Percentiles rank a stretch among this genome's conserved stretches.
These are phyloP conservation scores for Kondoa subrosea DNA, from an alignment of 768 basidiomycete species.

Conservation along the genomic window DNA sequence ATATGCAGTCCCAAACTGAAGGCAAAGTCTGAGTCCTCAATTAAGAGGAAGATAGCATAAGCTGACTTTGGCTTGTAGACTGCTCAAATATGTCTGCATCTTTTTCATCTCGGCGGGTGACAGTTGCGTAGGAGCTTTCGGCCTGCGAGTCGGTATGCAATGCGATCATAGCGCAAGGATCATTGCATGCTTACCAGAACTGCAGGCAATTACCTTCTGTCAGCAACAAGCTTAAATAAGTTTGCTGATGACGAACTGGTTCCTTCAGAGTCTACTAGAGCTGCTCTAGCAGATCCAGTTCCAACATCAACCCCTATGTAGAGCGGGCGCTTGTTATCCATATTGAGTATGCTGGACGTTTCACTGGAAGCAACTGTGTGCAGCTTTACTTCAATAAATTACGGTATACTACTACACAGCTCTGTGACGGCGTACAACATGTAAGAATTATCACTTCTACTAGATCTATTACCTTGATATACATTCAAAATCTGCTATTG, in stretches of 20 bases:
- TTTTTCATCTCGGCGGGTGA: constrained; percentile 61
- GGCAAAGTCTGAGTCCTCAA: background rate
- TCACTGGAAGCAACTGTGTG: too few relatives aligned
- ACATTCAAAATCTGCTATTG: too few relatives aligned
- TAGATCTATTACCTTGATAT: too few relatives aligned
- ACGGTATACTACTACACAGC: background rate
- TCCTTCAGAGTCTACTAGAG: constrained; percentile 43
- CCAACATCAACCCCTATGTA: constrained; percentile 41
- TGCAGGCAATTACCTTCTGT: constrained; percentile 22
- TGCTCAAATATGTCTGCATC: constrained; percentile 95
- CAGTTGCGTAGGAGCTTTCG: constrained; percentile 62
- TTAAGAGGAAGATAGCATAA: too few relatives aligned
- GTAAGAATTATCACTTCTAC: too few relatives aligned
- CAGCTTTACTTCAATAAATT: too few relatives aligned
- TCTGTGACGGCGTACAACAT: background rate
- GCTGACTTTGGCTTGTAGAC: constrained; percentile 80
- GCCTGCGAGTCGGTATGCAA: too few relatives aligned
- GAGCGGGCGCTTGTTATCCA: too few relatives aligned
- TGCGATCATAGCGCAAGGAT: too few relatives aligned
- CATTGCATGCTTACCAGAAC: too few relatives aligned
- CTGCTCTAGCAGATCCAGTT: constrained; percentile 81
- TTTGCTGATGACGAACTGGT: constrained; percentile 11
- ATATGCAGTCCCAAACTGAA: constrained; percentile 28
- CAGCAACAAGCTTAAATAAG: background rate
- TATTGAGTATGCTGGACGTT: too few relatives aligned